phyloP scores from a whole-genome alignment of 1,284 basidiomycete genomes.

The Cryptococcus sp. region DNA sequence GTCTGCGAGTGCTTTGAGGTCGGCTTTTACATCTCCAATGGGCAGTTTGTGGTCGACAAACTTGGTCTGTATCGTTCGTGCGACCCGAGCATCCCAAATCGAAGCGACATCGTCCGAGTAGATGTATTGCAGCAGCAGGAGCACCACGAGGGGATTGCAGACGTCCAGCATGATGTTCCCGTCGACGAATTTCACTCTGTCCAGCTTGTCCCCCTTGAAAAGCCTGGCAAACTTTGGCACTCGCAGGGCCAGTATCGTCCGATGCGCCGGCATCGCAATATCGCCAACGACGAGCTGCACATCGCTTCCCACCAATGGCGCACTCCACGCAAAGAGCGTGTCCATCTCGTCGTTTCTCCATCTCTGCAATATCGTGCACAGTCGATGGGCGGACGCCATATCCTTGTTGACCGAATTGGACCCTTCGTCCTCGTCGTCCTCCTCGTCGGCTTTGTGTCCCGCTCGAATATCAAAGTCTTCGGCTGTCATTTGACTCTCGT shows the following conservation, averaged over 20 bases:
- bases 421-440: constrained; percentile 45
- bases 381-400: constrained; percentile 31
- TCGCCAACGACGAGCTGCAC: constrained; percentile 31
- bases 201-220: constrained; percentile 4
- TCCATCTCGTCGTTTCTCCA: constrained; percentile 36
- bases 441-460: constrained; percentile 15
- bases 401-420: constrained; percentile 44
- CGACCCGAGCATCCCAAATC: constrained; percentile 77
- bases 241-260: constrained; percentile 33
- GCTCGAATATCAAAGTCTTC: constrained; percentile 32
- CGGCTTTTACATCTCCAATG: constrained; percentile 55
- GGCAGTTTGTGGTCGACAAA: constrained; percentile 49
- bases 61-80: constrained; percentile 50
- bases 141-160: constrained; percentile 54
- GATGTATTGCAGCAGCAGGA: constrained; percentile 77
- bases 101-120: constrained; percentile 81
- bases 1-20: constrained; percentile 56
- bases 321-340: constrained; percentile 42
- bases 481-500: constrained; percentile 41
- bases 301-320: constrained; percentile 40
- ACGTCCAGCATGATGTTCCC: constrained; percentile 20
- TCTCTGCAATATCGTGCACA: constrained; percentile 39
- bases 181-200: neutral
- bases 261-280: constrained; percentile 40
- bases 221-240: constrained; percentile 22